Base-by-base conservation (phyloP, 768 basidiomycete species). In the Mycena kentingensis region DNA sequence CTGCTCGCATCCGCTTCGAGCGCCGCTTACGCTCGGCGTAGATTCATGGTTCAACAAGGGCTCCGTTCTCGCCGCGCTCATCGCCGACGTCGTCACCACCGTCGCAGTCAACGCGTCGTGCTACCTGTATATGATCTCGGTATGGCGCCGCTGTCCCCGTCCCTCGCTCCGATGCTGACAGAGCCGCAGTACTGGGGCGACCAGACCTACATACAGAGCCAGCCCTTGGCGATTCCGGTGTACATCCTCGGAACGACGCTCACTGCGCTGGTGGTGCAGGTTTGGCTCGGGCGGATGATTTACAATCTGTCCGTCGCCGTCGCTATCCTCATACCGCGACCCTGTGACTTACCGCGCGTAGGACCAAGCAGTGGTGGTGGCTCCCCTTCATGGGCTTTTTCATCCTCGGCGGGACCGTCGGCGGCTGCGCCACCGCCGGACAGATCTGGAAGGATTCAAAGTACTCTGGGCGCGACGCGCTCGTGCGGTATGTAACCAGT, bases 401-500 rank as follows among this genome's bases (percentile, higher is more conserved):
- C 37, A 21, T 38, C 37, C 19, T 38, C 13, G 21, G 13, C 11
- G 37, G 8, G 8, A 6, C 21, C 13, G 37, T 38, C 13, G 7
- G 7, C n/a, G 37, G 37, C 19, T 7, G 37, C 19, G 26, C 29
- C 21, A 32, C 29, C 27, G 45, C 45, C 29, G 16, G 27, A 18
- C 45, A 46, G 18, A 8, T 46, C 27, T 29, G 28, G 27, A 4
- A n/a, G 18, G 5, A 46, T 28, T 6, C 45, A 12, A n/a, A 25
- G 27, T 46, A 46, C 27, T 19, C 7, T 29, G 45, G 45, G 19
- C 45, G 45, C 18, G 27, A 28, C 6, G 26, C 45, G n/a, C 45
- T 46, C 15, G 27, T 27, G n/a, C 45, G 45, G 18, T 29, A 46
- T 29, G 45, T 29, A 19, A 27, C 45, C 13, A 46, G 45, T 46